Conservation (phyloP, 257 asterid species). For the Solanum corneliomulleri region DNA sequence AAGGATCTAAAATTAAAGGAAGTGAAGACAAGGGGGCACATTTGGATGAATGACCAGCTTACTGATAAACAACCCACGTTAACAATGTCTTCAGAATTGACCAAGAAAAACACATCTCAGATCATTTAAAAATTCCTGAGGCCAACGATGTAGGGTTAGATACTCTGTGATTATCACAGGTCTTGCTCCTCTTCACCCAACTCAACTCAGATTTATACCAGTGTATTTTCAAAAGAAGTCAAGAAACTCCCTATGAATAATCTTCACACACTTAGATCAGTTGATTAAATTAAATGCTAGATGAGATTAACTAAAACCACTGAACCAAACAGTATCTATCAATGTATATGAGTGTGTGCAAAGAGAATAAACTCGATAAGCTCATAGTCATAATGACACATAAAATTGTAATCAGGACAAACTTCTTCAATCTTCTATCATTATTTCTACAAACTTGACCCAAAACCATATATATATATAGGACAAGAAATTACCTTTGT, state of each 20-base stretch:
- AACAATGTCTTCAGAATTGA: background rate
- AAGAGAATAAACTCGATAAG: too few species aligned
- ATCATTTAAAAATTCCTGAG: background rate
- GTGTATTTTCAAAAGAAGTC: background rate
- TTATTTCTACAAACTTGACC: background rate
- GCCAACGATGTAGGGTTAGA: background rate
- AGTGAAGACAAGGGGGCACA: background rate
- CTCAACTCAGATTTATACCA: background rate
- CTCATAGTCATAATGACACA: background rate
- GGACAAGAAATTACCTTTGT: constrained; percentile 17
- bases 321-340: background rate
- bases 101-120: background rate
- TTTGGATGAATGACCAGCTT: background rate
- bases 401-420: background rate
- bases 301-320: background rate
- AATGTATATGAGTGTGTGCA: background rate
- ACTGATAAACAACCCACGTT: background rate
- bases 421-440: background rate
- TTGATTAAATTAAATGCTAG: background rate
- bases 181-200: background rate
- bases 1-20: background rate
- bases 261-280: background rate
- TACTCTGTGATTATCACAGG: background rate
- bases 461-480: background rate
- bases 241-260: background rate